Evolutionary conservation across 2,329 filamentous ascomycete genomes (phyloP).

Genomic region (Verticillium nubilum): DNA sequence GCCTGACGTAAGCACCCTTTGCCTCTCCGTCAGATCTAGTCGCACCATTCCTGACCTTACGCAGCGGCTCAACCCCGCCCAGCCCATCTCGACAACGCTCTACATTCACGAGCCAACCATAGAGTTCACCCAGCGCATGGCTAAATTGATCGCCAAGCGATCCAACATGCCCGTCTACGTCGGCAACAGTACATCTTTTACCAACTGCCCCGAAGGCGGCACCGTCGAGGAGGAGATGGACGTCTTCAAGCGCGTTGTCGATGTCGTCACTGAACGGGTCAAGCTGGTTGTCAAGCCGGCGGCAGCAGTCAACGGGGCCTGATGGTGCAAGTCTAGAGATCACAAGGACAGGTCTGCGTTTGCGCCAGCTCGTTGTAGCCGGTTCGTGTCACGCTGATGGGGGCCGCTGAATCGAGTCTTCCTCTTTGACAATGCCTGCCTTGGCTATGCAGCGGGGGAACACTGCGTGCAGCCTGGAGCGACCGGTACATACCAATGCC

Average conservation of each 20-base stretch:
- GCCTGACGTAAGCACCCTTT: slow-evolving; percentile 63
- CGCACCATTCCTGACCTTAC: not conserved
- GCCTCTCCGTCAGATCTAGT: not conserved
- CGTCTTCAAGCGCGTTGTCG: slow-evolving; percentile 69
- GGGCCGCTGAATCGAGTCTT: not conserved
- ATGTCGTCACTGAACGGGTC: slow-evolving; percentile 58
- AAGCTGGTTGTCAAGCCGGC: slow-evolving; percentile 21
- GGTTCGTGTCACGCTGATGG: not conserved
- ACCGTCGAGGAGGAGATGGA: slow-evolving; percentile 93
- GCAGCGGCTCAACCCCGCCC: slow-evolving; percentile 46
- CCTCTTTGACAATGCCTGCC: not conserved
- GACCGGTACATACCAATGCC: no score
- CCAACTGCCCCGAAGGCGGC: slow-evolving; percentile 67
- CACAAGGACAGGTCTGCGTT: not conserved
- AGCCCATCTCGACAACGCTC: slow-evolving; percentile 72
- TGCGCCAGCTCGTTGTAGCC: not conserved
- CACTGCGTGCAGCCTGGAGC: no score
- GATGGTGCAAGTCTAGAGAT: not conserved
- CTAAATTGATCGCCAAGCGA: slow-evolving; percentile 74
- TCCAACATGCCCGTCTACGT: slow-evolving; percentile 78
- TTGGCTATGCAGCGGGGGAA: not conserved
- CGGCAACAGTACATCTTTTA: slow-evolving; percentile 78
- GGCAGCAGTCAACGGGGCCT: not conserved
- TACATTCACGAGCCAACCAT: slow-evolving; percentile 70
- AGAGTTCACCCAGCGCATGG: slow-evolving; percentile 81